Evolutionary conservation across 1,284 basidiomycete species (phyloP).

Genomic region (Ceratobasidium papillatum): DNA sequence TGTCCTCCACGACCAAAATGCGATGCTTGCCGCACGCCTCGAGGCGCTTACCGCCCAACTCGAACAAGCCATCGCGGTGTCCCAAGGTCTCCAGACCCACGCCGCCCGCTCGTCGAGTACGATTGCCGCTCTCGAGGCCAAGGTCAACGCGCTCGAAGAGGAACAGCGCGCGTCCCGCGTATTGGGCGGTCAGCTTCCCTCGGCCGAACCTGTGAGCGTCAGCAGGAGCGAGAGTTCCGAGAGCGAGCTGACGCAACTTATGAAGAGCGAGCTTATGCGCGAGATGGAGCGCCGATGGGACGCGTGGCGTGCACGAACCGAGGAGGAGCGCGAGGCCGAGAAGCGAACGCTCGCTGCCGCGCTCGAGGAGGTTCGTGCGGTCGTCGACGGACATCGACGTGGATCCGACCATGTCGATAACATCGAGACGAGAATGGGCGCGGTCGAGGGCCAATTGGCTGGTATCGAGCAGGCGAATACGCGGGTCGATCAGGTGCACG

Average conservation of each 20-base stretch:
- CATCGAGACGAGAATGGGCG: conserved; percentile 9
- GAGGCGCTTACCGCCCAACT: conserved; percentile 77
- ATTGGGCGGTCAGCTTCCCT: conserved; percentile 7
- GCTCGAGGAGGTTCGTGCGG: conserved; percentile 17
- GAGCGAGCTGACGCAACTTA: conserved; percentile 8
- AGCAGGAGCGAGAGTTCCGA: not conserved
- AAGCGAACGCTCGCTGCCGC: conserved; percentile 29
- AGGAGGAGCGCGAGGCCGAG: conserved; percentile 27
- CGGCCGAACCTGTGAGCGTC: not conserved
- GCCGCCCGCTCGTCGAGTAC: conserved; percentile 81
- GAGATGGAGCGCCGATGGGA: conserved; percentile 36
- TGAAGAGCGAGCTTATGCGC: conserved; percentile 35
- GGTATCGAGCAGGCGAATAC: not conserved
- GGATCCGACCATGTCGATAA: not conserved
- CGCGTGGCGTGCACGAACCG: conserved; percentile 23
- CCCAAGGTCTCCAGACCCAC: conserved; percentile 77
- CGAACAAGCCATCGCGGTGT: conserved; percentile 78
- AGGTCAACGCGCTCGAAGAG: conserved; percentile 57
- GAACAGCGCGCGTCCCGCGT: conserved; percentile 45
- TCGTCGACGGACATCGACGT: conserved; percentile 5
- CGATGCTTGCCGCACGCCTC: conserved; percentile 77
- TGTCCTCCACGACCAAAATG: conserved; percentile 54
- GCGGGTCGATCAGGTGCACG: not conserved
- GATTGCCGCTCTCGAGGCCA: conserved; percentile 75
- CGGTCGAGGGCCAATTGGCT: conserved; percentile 2